Evolutionary conservation across 2,329 filamentous ascomycete genomes (phyloP), one percentile per base, ranked within the genome.

Genomic region (Zymoseptoria passerinii): DNA sequence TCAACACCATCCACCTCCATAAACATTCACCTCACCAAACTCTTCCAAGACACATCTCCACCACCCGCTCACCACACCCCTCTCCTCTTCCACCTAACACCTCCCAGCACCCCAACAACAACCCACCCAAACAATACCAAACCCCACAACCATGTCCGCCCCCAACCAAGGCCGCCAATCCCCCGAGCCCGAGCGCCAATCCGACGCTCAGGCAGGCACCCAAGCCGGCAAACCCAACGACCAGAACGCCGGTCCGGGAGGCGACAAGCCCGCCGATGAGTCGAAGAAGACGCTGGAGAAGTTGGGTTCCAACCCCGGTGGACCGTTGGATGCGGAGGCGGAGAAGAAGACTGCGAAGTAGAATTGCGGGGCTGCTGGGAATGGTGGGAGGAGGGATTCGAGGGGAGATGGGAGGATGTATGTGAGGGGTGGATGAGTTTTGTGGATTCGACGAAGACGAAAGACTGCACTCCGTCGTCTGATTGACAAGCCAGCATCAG

Each of bases 131-230:
- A 50, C 35, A 48, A 48, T 9, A 18, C 27, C 48, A 50, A 28
- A 19, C 48, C n/a, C 23, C 35, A 35, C 35, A 35, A 84, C 64
- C 69, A 90, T 90, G 87, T 85, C 88, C 67, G 79, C 81, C 58
- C 81, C 77, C 64, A 76, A 79, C 70, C 75, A 82, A 74, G 67
- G 89, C 72, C 85, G 86, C 70, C 82, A 95, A 76, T 95, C 90
- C 29, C 91, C 90, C 62, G 77, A 85, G 55, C 88, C 89, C 28
- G 84, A 89, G 76, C 71, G 73, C 65, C 88, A 90, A 75, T 76
- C 79, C 44, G 85, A 82, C 60, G 74, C 78, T 57, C 83, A 63
- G 82, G 82, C 79, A 84, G 1, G 82, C 50, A 73, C 74, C 62
- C 77, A 66, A 49, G 61, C 53, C 19, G 48, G 44, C 50, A 52